Evolutionary conservation across 352 stramenopile genomes (phyloP).

Genomic region (Phytophthora citricola): DNA sequence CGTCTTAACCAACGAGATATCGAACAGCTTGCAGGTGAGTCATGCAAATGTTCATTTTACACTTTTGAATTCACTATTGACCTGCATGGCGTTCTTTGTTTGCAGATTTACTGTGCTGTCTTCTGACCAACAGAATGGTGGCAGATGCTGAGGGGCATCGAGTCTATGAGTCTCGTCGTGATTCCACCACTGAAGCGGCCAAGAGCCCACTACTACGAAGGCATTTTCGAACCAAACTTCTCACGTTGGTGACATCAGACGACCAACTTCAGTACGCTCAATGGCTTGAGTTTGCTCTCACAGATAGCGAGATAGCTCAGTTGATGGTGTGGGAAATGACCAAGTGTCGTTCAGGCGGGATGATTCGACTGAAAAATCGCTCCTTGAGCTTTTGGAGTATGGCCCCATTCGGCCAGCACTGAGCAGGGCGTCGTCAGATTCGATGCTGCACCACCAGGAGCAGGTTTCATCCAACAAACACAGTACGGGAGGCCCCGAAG

Average conservation of each 20-base stretch:
- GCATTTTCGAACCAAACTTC: conserved; percentile 56
- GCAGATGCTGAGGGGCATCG: conserved; percentile 21
- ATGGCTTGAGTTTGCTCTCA: conserved; percentile 47
- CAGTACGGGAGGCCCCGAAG: conserved; percentile 1
- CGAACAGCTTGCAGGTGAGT: conserved; percentile 56
- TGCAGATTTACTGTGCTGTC: conserved; percentile 57
- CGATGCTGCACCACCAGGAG: conserved; percentile 22
- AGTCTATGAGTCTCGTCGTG: conserved; percentile 8
- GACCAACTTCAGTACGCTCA: conserved; percentile 35
- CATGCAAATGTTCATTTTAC: neutral
- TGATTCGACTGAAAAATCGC: conserved; percentile 16
- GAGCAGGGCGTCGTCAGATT: conserved; percentile 32
- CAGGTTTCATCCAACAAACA: conserved; percentile 1
- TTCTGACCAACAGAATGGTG: conserved; percentile 55
- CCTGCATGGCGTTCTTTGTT: neutral
- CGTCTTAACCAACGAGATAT: conserved; percentile 47
- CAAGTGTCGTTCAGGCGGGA: conserved; percentile 4
- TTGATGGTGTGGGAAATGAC: conserved; percentile 46
- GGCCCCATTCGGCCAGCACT: conserved; percentile 31
- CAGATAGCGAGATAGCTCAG: conserved; percentile 41
- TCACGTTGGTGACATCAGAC: conserved; percentile 34
- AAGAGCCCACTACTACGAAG: conserved; percentile 54
- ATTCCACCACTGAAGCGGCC: conserved; percentile 33
- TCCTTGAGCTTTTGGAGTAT: conserved; percentile 34
- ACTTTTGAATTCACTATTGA: neutral